Evolutionary conservation across 176 grass and related monocot species (phyloP), one percentile per base, ranked within the genome.

Genomic region (Leersia perrieri): DNA sequence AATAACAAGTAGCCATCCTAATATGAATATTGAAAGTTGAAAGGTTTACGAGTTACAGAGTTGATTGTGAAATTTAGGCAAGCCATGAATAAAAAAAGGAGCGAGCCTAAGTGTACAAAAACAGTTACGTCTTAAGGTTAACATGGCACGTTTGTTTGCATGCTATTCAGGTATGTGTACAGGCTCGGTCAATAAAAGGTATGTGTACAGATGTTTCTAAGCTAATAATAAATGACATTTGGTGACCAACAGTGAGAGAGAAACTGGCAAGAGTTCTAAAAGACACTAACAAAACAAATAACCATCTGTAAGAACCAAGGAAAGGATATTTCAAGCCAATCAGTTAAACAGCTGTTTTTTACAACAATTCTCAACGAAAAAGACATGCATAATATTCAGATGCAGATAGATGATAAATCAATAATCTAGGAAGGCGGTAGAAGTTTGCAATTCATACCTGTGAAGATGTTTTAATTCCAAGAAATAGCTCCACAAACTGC

Each of bases 401-500:
- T 75, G 34, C 35, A 28, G 84, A 33, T 32, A 69, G 35, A 68
- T 41, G 39, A 41, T 41, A 41, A 11, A 22, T 1, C 39, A 18
- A 64, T 28, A 87, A 77, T 57, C 22, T 70, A 16, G 13, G 5
- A 81, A 60, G 8, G 20, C 11, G 30, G 72, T 82, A 70, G 28
- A 38, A 57, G 15, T 18, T 25, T 29, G 18, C 20, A 72, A 44
- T 15, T 33, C 39, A 29, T 78, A 95, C 95, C 95, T 91, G 66
- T 16, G 47, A 57, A 45, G 84, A 93, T 83, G 92, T 78, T 84
- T 88, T 87, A 79, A 98, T 95, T 76, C 79, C 90, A 77, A 98
- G 84, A 75, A 89, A 88, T 32, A 89, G 70, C 85, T 98, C 95
- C 66, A 98, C 95, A 60, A 98, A 98, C 95, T 98, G 92, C 76